Evolutionary conservation across 73 alveolate species (phyloP).

Genomic region (Breviolum minutum): DNA sequence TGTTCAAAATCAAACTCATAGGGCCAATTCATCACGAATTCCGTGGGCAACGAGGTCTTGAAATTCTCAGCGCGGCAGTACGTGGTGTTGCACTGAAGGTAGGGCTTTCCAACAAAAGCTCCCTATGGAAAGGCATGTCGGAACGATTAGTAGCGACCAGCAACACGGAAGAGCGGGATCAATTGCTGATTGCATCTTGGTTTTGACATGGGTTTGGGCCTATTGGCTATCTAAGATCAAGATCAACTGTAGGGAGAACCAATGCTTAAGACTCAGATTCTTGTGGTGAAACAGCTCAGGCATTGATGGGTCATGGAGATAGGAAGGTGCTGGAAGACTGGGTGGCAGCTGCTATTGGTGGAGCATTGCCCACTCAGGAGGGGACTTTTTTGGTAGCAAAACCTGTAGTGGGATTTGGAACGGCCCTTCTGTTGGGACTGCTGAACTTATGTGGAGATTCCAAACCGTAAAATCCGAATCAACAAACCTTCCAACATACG

Average conservation of each 20-base stretch:
- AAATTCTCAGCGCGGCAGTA: slow-evolving; percentile 40
- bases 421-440: too few relatives aligned
- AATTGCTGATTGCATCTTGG: not conserved
- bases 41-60: slow-evolving; percentile 31
- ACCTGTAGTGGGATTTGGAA: too few relatives aligned
- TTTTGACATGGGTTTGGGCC: not conserved
- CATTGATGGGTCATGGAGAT: slow-evolving; percentile 5
- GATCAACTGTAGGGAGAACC: too few relatives aligned
- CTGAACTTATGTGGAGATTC: too few relatives aligned
- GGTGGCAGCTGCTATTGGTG: slow-evolving; percentile 18
- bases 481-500: too few relatives aligned
- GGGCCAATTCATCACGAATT: not conserved
- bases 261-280: too few relatives aligned
- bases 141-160: not conserved
- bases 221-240: not conserved
- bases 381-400: not conserved
- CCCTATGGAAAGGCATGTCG: slow-evolving; percentile 24
- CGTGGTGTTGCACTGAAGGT: slow-evolving; percentile 25
- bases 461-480: too few relatives aligned
- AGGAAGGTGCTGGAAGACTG: not conserved
- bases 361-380: slow-evolving; percentile 13
- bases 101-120: slow-evolving; percentile 23
- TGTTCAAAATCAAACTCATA: not conserved
- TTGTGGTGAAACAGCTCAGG: too few relatives aligned
- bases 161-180: slow-evolving; percentile 67